Evolutionary conservation across 371 early-diverging fungal genomes (phyloP).

Genomic region (Rhizopus sp.): DNA sequence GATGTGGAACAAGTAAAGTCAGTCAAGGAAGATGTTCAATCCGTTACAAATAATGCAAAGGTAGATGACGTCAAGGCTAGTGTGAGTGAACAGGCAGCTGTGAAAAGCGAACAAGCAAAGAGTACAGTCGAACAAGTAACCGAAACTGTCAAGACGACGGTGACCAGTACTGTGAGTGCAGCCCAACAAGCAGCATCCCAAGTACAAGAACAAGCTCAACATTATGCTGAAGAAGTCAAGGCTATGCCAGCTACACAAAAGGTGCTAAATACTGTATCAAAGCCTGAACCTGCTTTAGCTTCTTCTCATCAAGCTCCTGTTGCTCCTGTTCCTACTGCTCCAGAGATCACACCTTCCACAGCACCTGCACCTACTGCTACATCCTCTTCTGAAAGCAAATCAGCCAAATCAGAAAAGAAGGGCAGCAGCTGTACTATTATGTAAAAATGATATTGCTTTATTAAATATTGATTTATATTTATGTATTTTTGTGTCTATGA

Average conservation of each 20-base stretch:
- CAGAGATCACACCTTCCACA: background rate
- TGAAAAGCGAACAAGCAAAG: slow-evolving; percentile 12
- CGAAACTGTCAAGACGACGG: background rate
- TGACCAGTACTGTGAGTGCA: background rate
- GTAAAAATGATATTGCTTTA: slow-evolving; percentile 10
- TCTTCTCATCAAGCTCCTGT: slow-evolving; percentile 17
- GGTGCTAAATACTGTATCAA: slow-evolving; percentile 14
- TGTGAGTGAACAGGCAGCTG: background rate
- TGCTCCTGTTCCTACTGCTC: slow-evolving; percentile 10
- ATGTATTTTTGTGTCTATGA: too few species aligned
- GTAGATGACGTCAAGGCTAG: slow-evolving; percentile 3
- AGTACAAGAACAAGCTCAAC: background rate
- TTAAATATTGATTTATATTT: too few species aligned
- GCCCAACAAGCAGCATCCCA: background rate
- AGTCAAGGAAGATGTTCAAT: slow-evolving; percentile 9
- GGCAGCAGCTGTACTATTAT: slow-evolving; percentile 27
- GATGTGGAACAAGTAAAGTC: slow-evolving; percentile 14
- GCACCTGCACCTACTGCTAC: slow-evolving; percentile 5
- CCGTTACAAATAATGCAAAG: slow-evolving; percentile 3
- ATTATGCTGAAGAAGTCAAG: slow-evolving; percentile 6
- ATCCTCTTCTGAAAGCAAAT: slow-evolving; percentile 9
- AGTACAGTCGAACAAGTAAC: slow-evolving; percentile 3
- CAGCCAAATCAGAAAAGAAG: slow-evolving; percentile 18
- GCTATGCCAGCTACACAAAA: slow-evolving; percentile 11
- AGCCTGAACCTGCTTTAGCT: slow-evolving; percentile 30